A percentile compares a stretch with the other conserved stretches of the same genome.
Conservation (phyloP, 2,329 filamentous ascomycete species). For the Aspergillus persii region DNA sequence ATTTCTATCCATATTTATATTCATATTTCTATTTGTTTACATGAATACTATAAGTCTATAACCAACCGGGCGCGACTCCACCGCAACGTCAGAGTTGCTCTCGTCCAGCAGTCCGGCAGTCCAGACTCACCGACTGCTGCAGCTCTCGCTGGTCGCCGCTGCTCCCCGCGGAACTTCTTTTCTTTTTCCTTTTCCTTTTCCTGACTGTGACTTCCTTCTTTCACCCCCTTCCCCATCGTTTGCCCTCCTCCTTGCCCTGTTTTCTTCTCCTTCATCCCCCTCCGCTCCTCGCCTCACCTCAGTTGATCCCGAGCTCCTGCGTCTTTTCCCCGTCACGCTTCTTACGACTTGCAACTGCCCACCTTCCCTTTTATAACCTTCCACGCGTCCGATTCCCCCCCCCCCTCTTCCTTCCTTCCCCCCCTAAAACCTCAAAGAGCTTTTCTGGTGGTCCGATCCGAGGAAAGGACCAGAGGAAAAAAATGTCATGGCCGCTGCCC, state of each 20-base stretch:
- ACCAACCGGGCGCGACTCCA: background rate
- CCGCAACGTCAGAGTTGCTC: conserved; percentile 19
- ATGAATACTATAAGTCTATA: too few relatives aligned
- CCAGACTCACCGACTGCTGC: background rate
- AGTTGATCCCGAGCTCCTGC: too few relatives aligned
- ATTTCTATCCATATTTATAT: too few relatives aligned
- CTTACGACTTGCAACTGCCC: background rate
- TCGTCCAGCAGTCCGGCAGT: background rate
- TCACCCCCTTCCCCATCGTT: background rate
- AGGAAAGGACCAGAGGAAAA: conserved; percentile 17
- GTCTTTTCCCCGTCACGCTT: background rate
- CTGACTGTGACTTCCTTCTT: background rate
- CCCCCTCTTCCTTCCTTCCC: too few relatives aligned
- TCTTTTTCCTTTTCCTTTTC: background rate
- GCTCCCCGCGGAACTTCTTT: background rate
- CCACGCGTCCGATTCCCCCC: too few relatives aligned
- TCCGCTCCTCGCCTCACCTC: background rate
- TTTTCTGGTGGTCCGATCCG: background rate
- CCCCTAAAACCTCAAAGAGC: too few relatives aligned
- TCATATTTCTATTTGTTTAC: too few relatives aligned
- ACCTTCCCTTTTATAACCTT: background rate
- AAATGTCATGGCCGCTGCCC: conserved; percentile 48
- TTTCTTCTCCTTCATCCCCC: background rate
- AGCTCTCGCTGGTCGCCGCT: background rate
- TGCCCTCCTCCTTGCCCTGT: background rate